Evolutionary conservation across 148 eudicot genomes (phyloP), one percentile per base, ranked within the genome.

Genomic region (Suaeda aralocaspica): DNA sequence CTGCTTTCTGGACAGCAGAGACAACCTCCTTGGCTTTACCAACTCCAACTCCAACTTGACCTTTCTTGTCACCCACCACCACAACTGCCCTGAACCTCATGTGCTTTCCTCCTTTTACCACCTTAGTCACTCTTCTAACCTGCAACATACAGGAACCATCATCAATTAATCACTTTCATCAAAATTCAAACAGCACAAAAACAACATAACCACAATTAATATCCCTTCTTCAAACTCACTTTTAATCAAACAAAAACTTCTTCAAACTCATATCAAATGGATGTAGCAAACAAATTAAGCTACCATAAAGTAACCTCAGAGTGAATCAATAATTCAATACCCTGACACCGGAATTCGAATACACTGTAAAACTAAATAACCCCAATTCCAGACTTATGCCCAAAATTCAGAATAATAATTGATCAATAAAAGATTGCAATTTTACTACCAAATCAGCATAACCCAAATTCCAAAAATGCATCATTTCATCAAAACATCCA

Each of bases 41-140:
- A 46, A 85, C 88, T 15, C 98, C 98, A 29, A 93, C 95, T 7
- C 98, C 98, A 7, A 93, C 98, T 67, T 80, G 80, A 4, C 96
- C 98, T 72, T 88, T 86, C 82, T 84, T 90, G 63, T 93, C 92
- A 25, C 98, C 98, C 4, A 90, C 96, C 36, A 93, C 96, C 53
- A 93, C 96, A 18, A 93, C 67, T 7, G 95, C 98, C 76, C 98
- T 81, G 76, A 93, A 93, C 69, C 84, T 86, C 84, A 93, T 29
- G 50, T 90, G 92, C 69, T 93, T 93, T 69, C 98, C 98, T 31
- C 98, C 98, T 64, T 93, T 93, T 7, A 90, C 96, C 30, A 93
- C 96, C 72, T 93, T 93, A 0, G 98, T 93, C 30, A 93, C 96
- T 80, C 98, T 93, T 71, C 98, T 90, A 30, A 93, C 98, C 82